Evolutionary conservation across 2,329 filamentous ascomycete genomes (phyloP).

Genomic region (Colletotrichum graminicola): DNA sequence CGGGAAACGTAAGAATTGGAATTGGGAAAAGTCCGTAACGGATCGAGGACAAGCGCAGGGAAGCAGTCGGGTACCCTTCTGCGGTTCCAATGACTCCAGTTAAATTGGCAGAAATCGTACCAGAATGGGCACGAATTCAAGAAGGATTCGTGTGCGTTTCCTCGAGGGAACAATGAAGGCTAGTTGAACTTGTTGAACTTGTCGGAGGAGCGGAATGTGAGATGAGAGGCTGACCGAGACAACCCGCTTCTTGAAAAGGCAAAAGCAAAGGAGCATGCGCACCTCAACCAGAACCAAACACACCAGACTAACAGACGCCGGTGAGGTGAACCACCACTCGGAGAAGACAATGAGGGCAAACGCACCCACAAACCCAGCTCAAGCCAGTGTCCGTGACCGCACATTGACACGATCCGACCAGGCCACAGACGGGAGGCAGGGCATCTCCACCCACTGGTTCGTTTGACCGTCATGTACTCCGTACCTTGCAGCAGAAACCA

Average conservation of each 20-base stretch:
- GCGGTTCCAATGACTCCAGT: neutral
- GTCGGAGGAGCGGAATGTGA: neutral
- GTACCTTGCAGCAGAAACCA: conserved; percentile 25
- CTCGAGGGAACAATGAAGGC: neutral
- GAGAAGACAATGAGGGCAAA: neutral
- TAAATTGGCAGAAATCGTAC: neutral
- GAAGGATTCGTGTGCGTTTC: neutral
- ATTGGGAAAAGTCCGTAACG: neutral
- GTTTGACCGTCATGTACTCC: conserved; percentile 29
- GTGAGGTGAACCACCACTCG: neutral
- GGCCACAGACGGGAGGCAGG: neutral
- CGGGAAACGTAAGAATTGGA: neutral
- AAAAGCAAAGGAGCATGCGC: neutral
- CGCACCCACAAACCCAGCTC: neutral
- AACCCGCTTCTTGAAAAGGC: neutral
- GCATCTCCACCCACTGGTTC: conserved; percentile 33
- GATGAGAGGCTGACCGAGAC: neutral
- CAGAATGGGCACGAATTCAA: neutral
- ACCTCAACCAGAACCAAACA: neutral
- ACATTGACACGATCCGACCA: neutral
- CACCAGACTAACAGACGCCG: neutral
- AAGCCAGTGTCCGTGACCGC: neutral
- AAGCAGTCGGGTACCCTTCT: neutral
- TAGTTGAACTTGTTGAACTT: neutral
- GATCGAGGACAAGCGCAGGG: neutral